Percentiles rank a stretch among this genome's conserved stretches.
Conservation (phyloP, 148 eudicot genomes). For the Vaccinium myrtillus region DNA sequence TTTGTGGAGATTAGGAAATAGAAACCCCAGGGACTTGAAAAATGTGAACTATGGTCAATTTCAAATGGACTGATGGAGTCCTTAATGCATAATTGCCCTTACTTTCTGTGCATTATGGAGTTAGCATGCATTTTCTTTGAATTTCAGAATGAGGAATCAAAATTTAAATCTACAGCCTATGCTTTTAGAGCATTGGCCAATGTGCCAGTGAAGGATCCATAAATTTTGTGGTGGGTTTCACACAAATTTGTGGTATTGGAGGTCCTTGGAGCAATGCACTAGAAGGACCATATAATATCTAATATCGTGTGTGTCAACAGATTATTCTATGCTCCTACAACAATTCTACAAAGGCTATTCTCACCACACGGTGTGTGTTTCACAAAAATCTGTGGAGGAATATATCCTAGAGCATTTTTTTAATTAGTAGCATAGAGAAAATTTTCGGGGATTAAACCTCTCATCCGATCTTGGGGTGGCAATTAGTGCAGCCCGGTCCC, state of each 20-base stretch:
- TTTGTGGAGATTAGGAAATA: background rate
- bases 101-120: background rate
- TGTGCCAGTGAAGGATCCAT: too few species aligned
- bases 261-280: background rate
- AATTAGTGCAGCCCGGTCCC: too few species aligned
- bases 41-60: slow-evolving; percentile 15
- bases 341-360: too few species aligned
- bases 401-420: too few species aligned
- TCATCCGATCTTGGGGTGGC: too few species aligned
- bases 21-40: background rate
- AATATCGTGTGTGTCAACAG: background rate
- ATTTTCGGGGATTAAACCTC: too few species aligned
- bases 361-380: too few species aligned
- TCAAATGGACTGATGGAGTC: slow-evolving; percentile 11
- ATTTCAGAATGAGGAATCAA: background rate
- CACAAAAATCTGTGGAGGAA: too few species aligned
- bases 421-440: too few species aligned
- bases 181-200: background rate
- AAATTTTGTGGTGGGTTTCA: background rate
- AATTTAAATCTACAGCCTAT: background rate
- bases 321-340: too few species aligned
- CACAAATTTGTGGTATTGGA: background rate
- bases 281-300: background rate
- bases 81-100: background rate
- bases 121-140: background rate